These are phyloP conservation scores for Blastomyces gilchristii DNA, from an alignment of 2,329 filamentous ascomycete genomes.

Conservation along the genomic window DNA sequence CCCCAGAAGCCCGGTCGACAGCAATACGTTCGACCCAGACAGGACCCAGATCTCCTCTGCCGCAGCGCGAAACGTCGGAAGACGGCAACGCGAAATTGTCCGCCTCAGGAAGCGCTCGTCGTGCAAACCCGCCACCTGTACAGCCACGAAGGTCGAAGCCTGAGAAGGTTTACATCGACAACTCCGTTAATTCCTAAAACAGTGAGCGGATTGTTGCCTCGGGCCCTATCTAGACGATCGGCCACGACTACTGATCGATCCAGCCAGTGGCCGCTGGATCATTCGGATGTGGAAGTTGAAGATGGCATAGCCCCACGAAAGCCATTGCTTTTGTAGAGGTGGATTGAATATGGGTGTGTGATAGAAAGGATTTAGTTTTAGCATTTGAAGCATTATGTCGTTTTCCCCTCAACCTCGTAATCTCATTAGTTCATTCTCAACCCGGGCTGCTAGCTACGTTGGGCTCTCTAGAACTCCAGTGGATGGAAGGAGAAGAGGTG, in stretches of 20 bases:
- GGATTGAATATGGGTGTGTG: background rate
- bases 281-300: constrained; percentile 20
- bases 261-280: background rate
- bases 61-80: background rate
- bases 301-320: constrained; percentile 24
- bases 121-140: background rate
- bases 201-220: background rate
- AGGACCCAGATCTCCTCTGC: background rate
- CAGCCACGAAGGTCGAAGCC: constrained; percentile 7
- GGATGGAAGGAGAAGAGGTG: background rate
- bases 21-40: background rate
- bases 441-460: too few species aligned
- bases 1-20: background rate
- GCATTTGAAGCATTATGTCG: background rate
- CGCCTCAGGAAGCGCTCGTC: background rate
- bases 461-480: too few species aligned
- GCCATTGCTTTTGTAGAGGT: constrained; percentile 16
- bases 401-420: too few species aligned
- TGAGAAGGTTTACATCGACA: background rate
- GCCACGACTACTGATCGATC: background rate
- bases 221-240: background rate
- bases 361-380: background rate
- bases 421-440: too few species aligned
- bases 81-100: background rate
- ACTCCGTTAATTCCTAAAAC: too few species aligned